phyloP scores from a whole-genome alignment of 331 rosid species.

The Rosa hybrid region DNA sequence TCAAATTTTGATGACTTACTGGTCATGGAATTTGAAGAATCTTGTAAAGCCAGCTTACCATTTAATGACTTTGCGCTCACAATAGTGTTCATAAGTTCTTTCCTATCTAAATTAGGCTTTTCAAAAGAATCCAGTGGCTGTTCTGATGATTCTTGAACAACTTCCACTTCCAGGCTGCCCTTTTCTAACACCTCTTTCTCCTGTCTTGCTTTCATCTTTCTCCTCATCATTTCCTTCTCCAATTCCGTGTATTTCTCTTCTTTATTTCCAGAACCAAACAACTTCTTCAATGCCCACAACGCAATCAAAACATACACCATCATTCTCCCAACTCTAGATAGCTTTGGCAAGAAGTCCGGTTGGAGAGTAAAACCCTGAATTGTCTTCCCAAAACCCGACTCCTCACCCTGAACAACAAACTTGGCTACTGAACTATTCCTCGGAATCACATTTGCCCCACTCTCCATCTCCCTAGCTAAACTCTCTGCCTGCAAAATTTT shows the following conservation, averaged over 20 bases:
- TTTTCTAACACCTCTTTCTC: slow-evolving; percentile 57
- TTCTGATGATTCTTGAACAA: slow-evolving; percentile 48
- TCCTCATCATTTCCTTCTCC: slow-evolving; percentile 90
- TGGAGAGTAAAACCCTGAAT: slow-evolving; percentile 44
- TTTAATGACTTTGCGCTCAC: slow-evolving; percentile 46
- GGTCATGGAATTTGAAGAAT: slow-evolving; percentile 28
- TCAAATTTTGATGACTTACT: slow-evolving; percentile 33
- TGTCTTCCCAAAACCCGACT: slow-evolving; percentile 47
- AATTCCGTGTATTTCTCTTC: slow-evolving; percentile 43
- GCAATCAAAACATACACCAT: slow-evolving; percentile 54
- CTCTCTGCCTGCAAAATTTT: slow-evolving; percentile 55
- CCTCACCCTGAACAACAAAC: slow-evolving; percentile 63
- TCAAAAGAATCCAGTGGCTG: slow-evolving; percentile 25
- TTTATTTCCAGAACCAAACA: slow-evolving; percentile 48
- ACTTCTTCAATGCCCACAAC: slow-evolving; percentile 64
- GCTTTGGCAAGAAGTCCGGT: slow-evolving; percentile 43
- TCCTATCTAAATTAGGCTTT: slow-evolving; percentile 72
- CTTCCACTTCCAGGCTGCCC: slow-evolving; percentile 73
- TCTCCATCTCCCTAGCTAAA: slow-evolving; percentile 78
- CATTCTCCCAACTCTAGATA: slow-evolving; percentile 54
- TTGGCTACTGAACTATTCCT: slow-evolving; percentile 78
- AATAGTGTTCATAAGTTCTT: slow-evolving; percentile 57
- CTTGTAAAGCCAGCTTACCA: slow-evolving; percentile 34
- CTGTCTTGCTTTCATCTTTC: slow-evolving; percentile 75
- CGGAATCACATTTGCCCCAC: slow-evolving; percentile 62